Evolutionary conservation across 2,329 filamentous ascomycete species (phyloP), one percentile per base, ranked within the genome.

Genomic region (Colletotrichum sojae): DNA sequence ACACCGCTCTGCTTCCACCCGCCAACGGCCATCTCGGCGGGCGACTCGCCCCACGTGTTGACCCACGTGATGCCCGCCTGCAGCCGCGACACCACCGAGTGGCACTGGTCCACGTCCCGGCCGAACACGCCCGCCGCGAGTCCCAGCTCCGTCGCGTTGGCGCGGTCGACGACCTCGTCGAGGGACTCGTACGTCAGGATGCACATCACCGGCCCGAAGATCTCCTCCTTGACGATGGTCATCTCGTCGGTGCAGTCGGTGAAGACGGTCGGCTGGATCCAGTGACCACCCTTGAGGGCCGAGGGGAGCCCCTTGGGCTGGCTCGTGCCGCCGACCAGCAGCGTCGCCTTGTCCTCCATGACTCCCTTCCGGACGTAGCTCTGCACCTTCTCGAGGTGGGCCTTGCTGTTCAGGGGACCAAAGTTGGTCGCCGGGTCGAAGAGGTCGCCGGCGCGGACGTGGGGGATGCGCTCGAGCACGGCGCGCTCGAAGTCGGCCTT

Each of bases 1-100:
- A 97, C 82, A 40, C 94, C 94, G 77, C 94, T 97, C 86, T 92
- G 87, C 84, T 97, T 97, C 94, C 94, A 97, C 0, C 94, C 94
- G 10, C 94, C 94, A 0, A 97, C 94, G 2, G 92, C 92, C 94
- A 97, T 97, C 84, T 97, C 94, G 0, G 94, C 93, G 0, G 94
- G 94, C 56, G 88, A 91, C 83, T 97, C 94, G n/a, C 94, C 94
- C 94, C 94, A 97, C 0, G 93, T 94, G 79, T 97, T 97, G 60
- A 97, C 86, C 94, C 94, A 97, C 1, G 93, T 97, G 75, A 97
- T 97, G 40, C 94, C 94, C 0, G 94, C 94, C 76, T 97, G 87
- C 5, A 97, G 83, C 75, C 89, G 86, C 25, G 88, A 86, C 49
- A 95, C 85, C 1, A 95, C 88, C 51, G 88, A 84, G 75, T 97